Evolutionary conservation across 1,284 basidiomycete species (phyloP).

Genomic region (Afroboletus lepidellus): DNA sequence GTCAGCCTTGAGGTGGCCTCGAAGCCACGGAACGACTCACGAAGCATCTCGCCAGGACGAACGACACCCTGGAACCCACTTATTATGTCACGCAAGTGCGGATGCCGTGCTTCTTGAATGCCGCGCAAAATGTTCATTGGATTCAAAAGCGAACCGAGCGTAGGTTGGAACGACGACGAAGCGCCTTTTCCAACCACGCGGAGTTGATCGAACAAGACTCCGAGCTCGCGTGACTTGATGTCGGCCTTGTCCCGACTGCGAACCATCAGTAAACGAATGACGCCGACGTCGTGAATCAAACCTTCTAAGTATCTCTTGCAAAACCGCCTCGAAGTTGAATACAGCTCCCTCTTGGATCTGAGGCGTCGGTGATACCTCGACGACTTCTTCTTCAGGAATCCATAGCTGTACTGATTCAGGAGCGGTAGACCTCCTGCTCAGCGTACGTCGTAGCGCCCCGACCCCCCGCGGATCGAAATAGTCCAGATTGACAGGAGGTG

Average conservation of each 20-base stretch:
- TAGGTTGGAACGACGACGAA: conserved; percentile 40
- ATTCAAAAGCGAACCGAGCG: conserved; percentile 42
- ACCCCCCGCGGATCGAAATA: conserved; percentile 44
- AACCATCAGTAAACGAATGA: not conserved
- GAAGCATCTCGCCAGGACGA: conserved; percentile 61
- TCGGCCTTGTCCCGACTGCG: conserved; percentile 28
- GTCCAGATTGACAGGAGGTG: conserved; percentile 23
- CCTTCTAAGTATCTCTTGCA: conserved; percentile 31
- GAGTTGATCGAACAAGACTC: conserved; percentile 37
- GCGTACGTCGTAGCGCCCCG: conserved; percentile 31
- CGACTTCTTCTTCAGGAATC: not conserved
- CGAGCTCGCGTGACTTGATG: conserved; percentile 36
- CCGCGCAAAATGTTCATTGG: conserved; percentile 31
- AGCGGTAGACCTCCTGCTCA: conserved; percentile 17
- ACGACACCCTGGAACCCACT: conserved; percentile 50
- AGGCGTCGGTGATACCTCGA: not conserved
- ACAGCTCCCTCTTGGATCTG: not conserved
- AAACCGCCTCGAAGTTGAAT: conserved; percentile 36
- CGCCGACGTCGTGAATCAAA: conserved; percentile 6
- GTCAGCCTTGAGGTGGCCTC: not conserved
- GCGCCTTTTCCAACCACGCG: conserved; percentile 37
- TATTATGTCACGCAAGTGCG: conserved; percentile 46
- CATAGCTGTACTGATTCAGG: not conserved
- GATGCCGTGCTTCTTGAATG: conserved; percentile 35
- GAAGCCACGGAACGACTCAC: conserved; percentile 29